Evolutionary conservation across 2,329 filamentous ascomycete species (phyloP), one percentile per base, ranked within the genome.

Genomic region (Diplodia seriata): DNA sequence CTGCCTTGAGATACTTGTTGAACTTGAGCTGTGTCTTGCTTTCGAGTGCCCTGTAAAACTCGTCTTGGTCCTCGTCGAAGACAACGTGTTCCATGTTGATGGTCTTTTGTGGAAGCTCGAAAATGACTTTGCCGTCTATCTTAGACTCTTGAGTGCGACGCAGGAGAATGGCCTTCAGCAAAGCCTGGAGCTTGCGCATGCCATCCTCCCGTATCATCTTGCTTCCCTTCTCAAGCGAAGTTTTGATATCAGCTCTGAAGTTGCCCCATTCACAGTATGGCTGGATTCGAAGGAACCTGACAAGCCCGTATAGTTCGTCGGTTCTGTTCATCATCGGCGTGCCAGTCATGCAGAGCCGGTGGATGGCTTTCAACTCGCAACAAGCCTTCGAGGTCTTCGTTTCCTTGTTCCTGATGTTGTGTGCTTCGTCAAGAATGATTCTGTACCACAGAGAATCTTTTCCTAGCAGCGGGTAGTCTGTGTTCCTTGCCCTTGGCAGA

Each of bases 301-400:
- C 83, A 23, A 97, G 80, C 0, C 92, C 91, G 73, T 87, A 93
- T 3, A 97, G 82, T 73, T 97, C 94, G 29, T 86, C 83, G 2
- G 94, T 87, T 14, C 85, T 88, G 73, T 97, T 97, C 90, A 95
- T 95, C 90, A 94, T 93, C 0, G 92, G 92, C 0, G 92, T 95
- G 31, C 92, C 92, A 3, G 90, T 92, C 77, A 94, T 85, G 74
- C 90, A 93, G 81, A 91, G 89, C 57, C 91, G 85, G 74, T 91
- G 87, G 43, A 81, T 82, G 15, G 90, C 82, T 69, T 85, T 80
- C 18, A 95, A 77, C 12, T 80, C 76, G 71, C 82, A 86, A 36
- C 87, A 87, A 4, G 87, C 91, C 70, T 84, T 83, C 1, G 90
- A 86, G 5, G 84, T 80, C 70, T 87, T 85, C 0, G 90, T 90